These are phyloP conservation scores for Verticillium isaacii DNA, from an alignment of 2,329 filamentous ascomycete genomes.

Conservation along the genomic window DNA sequence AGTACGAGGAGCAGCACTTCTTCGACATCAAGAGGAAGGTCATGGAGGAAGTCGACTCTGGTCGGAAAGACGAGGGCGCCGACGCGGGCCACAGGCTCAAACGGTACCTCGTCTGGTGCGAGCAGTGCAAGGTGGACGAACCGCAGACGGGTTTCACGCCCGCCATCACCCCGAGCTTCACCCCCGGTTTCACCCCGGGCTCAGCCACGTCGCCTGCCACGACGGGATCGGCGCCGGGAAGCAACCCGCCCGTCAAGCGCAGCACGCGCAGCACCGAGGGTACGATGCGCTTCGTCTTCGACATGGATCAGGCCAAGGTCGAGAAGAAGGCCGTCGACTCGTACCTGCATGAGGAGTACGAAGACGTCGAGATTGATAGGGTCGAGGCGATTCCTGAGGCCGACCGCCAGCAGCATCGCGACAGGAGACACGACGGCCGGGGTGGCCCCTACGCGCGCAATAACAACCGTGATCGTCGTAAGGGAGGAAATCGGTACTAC, in stretches of 20 bases:
- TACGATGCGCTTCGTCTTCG: constrained; percentile 86
- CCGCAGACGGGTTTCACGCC: constrained; percentile 23
- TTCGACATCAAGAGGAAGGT: constrained; percentile 86
- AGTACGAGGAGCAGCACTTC: constrained; percentile 71
- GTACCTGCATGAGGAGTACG: constrained; percentile 70
- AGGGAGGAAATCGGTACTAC: background rate
- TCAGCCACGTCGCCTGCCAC: constrained; percentile 35
- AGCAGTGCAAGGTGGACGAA: constrained; percentile 41
- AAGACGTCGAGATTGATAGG: constrained; percentile 73
- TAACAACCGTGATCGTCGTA: background rate
- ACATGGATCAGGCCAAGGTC: constrained; percentile 66
- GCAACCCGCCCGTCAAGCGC: constrained; percentile 31
- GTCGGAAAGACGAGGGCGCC: constrained; percentile 33
- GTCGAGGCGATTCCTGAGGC: constrained; percentile 53
- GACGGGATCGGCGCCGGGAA: constrained; percentile 30
- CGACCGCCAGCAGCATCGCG: constrained; percentile 14
- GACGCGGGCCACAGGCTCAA: constrained; percentile 36
- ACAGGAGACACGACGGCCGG: constrained; percentile 9
- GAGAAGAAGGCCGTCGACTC: constrained; percentile 65
- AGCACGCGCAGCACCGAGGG: constrained; percentile 53
- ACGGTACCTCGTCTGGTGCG: constrained; percentile 38
- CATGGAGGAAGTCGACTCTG: constrained; percentile 62
- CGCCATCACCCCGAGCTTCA: constrained; percentile 4
- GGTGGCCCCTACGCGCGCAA: background rate
- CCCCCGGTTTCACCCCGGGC: constrained; percentile 19